A percentile compares a stretch with the other conserved stretches of the same genome.
phyloP scores from a whole-genome alignment of 805 yeast genomes.

The Lipomyces starkeyi region DNA sequence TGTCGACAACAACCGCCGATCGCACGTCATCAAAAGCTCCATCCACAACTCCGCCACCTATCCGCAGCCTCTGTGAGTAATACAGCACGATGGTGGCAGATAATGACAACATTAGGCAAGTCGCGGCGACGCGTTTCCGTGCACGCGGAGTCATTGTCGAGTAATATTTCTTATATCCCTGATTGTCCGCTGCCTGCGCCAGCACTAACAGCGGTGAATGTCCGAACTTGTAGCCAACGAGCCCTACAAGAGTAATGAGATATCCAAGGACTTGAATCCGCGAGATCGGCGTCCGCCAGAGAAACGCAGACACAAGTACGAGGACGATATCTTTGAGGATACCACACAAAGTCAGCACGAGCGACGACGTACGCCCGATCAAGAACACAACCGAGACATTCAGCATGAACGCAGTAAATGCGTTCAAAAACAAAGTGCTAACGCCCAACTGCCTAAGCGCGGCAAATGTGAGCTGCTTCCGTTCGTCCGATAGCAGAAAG shows the following conservation, averaged over 20 bases:
- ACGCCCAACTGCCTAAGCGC: conserved; percentile 32
- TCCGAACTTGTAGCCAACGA: conserved; percentile 40
- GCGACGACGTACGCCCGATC: conserved; percentile 40
- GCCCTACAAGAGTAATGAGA: conserved; percentile 38
- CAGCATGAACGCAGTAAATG: conserved; percentile 37
- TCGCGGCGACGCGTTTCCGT: conserved; percentile 21
- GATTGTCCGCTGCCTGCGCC: conserved; percentile 22
- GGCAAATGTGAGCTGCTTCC: conserved; percentile 21
- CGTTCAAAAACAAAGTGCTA: conserved; percentile 31
- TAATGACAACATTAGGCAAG: conserved; percentile 12
- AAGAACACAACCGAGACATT: conserved; percentile 41
- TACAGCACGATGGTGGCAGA: conserved; percentile 20
- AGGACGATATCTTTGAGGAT: conserved; percentile 41
- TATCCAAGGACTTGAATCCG: conserved; percentile 39
- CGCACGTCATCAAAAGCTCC: conserved; percentile 23
- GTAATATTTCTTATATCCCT: conserved; percentile 22
- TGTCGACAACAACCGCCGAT: neutral
- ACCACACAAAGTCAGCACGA: conserved; percentile 41
- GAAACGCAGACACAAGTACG: conserved; percentile 38
- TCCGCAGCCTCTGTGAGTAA: conserved; percentile 20
- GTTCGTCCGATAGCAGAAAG: conserved; percentile 30
- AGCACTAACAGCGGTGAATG: conserved; percentile 26
- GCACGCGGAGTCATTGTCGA: conserved; percentile 6
- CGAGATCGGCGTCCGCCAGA: conserved; percentile 40
- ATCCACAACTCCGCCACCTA: conserved; percentile 23